A percentile compares a stretch with the other conserved stretches of the same genome.
Conservation (phyloP, 805 yeast genomes). For the Ogataea salicorniae region DNA sequence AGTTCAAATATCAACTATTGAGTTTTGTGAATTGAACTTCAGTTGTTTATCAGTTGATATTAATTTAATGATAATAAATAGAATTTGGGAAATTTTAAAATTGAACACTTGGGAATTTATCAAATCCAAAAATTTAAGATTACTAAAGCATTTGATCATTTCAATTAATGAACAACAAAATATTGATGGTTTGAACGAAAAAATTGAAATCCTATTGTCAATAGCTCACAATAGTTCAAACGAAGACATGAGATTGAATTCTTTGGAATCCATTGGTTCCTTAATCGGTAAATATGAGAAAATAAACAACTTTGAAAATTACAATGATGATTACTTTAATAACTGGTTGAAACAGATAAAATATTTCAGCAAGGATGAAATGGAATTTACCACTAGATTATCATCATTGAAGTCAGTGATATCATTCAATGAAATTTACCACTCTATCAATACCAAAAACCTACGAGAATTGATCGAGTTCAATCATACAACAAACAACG, state of each 20-base stretch:
- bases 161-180: slow-evolving; percentile 7
- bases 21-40: slow-evolving; percentile 20
- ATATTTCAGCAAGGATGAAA: slow-evolving; percentile 35
- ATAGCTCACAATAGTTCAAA: slow-evolving; percentile 28
- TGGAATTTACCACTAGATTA: slow-evolving; percentile 40
- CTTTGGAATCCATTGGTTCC: slow-evolving; percentile 48
- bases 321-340: slow-evolving; percentile 11
- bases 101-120: slow-evolving; percentile 38
- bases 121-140: slow-evolving; percentile 37
- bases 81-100: slow-evolving; percentile 22
- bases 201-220: slow-evolving; percentile 27
- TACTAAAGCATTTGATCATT: slow-evolving; percentile 26
- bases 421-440: slow-evolving; percentile 23
- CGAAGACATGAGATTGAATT: slow-evolving; percentile 43
- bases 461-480: no score
- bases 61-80: slow-evolving; percentile 2
- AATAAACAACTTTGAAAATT: background rate
- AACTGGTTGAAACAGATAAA: slow-evolving; percentile 28
- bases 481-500: no score
- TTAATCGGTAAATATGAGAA: slow-evolving; percentile 3
- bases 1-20: slow-evolving; percentile 39
- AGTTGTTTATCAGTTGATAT: background rate
- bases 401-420: slow-evolving; percentile 41
- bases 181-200: slow-evolving; percentile 11
- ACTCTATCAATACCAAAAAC: background rate